phyloP scores from a whole-genome alignment of 805 yeast species.

The Yarrowia keelungensis region DNA sequence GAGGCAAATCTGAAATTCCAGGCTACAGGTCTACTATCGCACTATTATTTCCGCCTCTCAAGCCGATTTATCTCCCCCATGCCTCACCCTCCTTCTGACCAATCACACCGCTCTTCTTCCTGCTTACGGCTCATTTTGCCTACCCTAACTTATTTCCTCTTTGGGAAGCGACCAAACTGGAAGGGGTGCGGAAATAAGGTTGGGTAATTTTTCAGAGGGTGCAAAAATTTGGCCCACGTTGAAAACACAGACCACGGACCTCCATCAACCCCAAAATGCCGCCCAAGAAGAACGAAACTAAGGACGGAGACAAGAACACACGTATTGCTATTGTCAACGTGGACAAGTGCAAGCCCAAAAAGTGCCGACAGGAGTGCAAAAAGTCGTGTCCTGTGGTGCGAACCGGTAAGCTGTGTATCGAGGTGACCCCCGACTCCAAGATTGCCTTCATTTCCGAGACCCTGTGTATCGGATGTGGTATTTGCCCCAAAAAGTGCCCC shows the following conservation, averaged over 20 bases:
- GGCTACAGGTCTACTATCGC: no score
- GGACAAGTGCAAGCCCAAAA: slow-evolving; percentile 97
- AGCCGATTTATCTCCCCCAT: no score
- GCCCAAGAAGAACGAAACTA: slow-evolving; percentile 28
- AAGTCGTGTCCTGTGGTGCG: slow-evolving; percentile 97
- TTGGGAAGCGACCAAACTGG: slow-evolving; percentile 5
- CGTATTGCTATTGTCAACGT: slow-evolving; percentile 94
- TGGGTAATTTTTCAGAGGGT: slow-evolving; percentile 27
- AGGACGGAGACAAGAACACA: slow-evolving; percentile 43
- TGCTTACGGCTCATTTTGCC: background rate
- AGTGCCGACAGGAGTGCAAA: slow-evolving; percentile 98
- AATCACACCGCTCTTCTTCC: background rate
- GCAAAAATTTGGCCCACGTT: slow-evolving; percentile 11
- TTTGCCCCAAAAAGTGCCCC: slow-evolving; percentile 98
- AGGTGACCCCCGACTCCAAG: slow-evolving; percentile 87
- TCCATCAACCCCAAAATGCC: slow-evolving; percentile 22
- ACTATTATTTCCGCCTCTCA: no score
- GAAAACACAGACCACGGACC: background rate
- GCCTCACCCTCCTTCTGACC: background rate
- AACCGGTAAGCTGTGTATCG: slow-evolving; percentile 97
- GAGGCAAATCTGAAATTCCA: no score
- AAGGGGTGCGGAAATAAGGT: slow-evolving; percentile 14
- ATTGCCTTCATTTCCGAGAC: slow-evolving; percentile 94
- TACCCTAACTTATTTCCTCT: slow-evolving; percentile 8
- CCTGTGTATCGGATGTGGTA: slow-evolving; percentile 98